Conservation (phyloP, 176 grass and related monocot species). For the Chrysopogon serrulatus region DNA sequence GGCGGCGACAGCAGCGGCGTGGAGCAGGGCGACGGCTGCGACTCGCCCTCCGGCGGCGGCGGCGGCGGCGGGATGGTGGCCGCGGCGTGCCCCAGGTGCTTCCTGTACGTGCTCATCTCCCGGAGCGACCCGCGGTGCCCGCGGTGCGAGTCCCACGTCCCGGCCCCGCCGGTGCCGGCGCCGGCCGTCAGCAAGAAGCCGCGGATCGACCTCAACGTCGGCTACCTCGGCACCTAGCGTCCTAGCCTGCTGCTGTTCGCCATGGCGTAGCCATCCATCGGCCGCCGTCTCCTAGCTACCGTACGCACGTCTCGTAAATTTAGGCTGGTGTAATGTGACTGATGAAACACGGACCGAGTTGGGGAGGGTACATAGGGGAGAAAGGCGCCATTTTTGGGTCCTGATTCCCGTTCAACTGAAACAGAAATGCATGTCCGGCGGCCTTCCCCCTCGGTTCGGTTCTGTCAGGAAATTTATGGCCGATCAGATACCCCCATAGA, state of each 20-base stretch:
- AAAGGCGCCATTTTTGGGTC: background rate
- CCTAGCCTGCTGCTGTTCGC: background rate
- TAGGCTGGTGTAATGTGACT: background rate
- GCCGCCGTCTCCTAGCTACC: background rate
- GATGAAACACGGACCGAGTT: background rate
- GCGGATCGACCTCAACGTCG: constrained; percentile 65
- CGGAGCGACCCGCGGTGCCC: constrained; percentile 78
- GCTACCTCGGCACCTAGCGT: constrained; percentile 36
- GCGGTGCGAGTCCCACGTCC: constrained; percentile 69
- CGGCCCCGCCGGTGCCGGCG: constrained; percentile 17
- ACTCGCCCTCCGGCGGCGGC: constrained; percentile 36
- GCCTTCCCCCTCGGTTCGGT: background rate
- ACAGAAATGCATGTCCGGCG: background rate
- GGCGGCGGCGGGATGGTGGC: constrained; percentile 51
- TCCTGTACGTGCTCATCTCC: constrained; percentile 93
- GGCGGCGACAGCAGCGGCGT: constrained; percentile 13
- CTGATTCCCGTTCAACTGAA: background rate
- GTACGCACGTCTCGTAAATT: background rate
- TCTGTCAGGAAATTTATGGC: background rate
- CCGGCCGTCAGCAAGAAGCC: constrained; percentile 47
- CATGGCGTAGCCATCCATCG: background rate
- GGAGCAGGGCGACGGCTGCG: constrained; percentile 63
- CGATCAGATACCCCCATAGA: background rate
- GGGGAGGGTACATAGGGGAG: background rate
- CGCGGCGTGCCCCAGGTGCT: constrained; percentile 82